A percentile compares a stretch with the other conserved stretches of the same genome.
These are phyloP conservation scores for Mycena metata DNA, from an alignment of 768 basidiomycete species.

Conservation along the genomic window DNA sequence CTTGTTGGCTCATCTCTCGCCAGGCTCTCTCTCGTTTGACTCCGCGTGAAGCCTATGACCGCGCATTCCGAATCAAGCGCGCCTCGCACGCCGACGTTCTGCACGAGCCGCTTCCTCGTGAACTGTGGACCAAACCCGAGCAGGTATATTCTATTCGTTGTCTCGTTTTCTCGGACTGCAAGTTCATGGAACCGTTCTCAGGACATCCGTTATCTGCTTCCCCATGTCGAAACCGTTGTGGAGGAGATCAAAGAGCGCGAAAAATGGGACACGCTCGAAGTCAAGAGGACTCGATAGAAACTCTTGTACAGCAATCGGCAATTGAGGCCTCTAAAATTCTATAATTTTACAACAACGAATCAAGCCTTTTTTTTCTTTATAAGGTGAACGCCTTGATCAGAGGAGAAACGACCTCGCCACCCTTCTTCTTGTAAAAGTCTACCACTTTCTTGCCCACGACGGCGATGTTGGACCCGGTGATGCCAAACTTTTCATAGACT, in stretches of 20 bases:
- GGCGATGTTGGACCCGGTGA: constrained; percentile 86
- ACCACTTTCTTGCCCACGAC: constrained; percentile 87
- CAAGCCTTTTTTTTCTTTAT: constrained; percentile 30
- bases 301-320: background rate
- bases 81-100: constrained; percentile 84
- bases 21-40: constrained; percentile 91
- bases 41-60: constrained; percentile 86
- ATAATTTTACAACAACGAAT: constrained; percentile 35
- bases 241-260: constrained; percentile 83
- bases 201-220: constrained; percentile 92
- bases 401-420: constrained; percentile 79
- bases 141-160: constrained; percentile 67
- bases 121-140: constrained; percentile 79
- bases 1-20: constrained; percentile 12
- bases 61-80: constrained; percentile 89
- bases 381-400: constrained; percentile 77
- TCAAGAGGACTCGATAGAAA: constrained; percentile 69
- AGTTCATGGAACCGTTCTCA: constrained; percentile 48
- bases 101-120: constrained; percentile 85
- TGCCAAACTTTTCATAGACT: constrained; percentile 92
- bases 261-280: constrained; percentile 84
- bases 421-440: constrained; percentile 86
- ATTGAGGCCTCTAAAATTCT: constrained; percentile 30
- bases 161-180: constrained; percentile 5
- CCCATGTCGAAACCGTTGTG: constrained; percentile 78